phyloP scores from a whole-genome alignment of 2,329 filamentous ascomycete species.

The Sporothrix protearum region DNA sequence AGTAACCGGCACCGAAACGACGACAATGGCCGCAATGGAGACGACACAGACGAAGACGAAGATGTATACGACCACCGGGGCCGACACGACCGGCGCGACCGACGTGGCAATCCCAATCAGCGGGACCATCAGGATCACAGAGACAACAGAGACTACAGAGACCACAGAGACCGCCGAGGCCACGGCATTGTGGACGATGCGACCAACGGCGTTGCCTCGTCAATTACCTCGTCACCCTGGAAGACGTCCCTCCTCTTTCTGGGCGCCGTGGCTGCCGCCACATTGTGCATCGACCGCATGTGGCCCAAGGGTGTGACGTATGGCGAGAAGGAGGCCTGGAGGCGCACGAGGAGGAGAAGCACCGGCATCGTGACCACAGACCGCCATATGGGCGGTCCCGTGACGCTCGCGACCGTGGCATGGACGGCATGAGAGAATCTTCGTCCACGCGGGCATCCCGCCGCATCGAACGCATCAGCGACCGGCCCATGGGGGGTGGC shows the following conservation, averaged over 20 bases:
- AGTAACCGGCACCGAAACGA: not conserved
- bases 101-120: no score
- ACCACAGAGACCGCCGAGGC: not conserved
- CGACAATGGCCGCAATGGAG: no score
- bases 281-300: conserved; percentile 38
- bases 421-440: not conserved
- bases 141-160: not conserved
- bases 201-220: not conserved
- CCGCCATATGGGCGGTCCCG: not conserved
- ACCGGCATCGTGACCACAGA: not conserved
- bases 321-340: conserved; percentile 40
- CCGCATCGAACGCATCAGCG: not conserved
- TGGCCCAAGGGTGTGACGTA: conserved; percentile 41
- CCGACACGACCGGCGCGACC: not conserved
- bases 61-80: not conserved
- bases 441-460: not conserved
- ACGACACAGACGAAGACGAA: not conserved
- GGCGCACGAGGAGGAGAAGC: conserved; percentile 15
- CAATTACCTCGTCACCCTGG: conserved; percentile 22
- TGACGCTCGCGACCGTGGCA: not conserved
- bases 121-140: not conserved
- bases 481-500: not conserved
- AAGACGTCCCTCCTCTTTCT: conserved; percentile 41
- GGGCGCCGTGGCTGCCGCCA: conserved; percentile 39
- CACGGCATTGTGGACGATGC: not conserved